Percentiles rank a stretch among this genome's conserved stretches.
phyloP scores from a whole-genome alignment of 495 filamentous ascomycete species.

The Xylaria telfairii region DNA sequence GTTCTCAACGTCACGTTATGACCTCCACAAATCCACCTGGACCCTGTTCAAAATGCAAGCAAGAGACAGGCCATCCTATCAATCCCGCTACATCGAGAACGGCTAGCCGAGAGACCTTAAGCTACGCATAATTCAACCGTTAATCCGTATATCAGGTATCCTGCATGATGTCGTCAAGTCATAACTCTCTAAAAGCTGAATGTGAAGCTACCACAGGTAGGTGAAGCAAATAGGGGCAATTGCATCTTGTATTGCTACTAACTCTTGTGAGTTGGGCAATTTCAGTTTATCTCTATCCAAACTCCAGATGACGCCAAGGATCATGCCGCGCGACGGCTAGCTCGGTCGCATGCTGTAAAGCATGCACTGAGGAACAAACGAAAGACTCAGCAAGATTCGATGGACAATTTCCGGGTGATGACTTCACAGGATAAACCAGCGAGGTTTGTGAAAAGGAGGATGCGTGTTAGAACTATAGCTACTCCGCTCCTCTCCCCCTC shows the following conservation, averaged over 20 bases:
- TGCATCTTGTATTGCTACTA: not conserved
- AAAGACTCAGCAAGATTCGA: slow-evolving; percentile 37
- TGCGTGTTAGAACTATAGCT: too few relatives aligned
- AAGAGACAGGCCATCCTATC: not conserved
- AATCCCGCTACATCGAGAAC: not conserved
- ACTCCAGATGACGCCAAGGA: slow-evolving; percentile 30
- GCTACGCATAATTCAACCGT: not conserved
- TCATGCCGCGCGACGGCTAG: slow-evolving; percentile 30
- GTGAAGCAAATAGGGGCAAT: not conserved
- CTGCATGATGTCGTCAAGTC: slow-evolving; percentile 4
- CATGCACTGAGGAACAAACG: slow-evolving; percentile 44
- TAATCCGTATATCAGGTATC: not conserved
- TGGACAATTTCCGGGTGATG: slow-evolving; percentile 37
- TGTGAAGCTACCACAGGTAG: not conserved
- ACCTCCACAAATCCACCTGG: not conserved
- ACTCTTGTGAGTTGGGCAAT: slow-evolving; percentile 19
- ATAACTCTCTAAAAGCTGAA: not conserved
- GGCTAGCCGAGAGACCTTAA: not conserved
- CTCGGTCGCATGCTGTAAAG: slow-evolving; percentile 45
- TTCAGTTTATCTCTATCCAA: slow-evolving; percentile 42
- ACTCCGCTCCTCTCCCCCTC: slow-evolving; percentile 2
- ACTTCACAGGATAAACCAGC: not conserved
- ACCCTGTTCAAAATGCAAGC: not conserved
- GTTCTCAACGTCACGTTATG: not conserved
- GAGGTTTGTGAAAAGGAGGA: not conserved